phyloP scores from a whole-genome alignment of 2,329 filamentous ascomycete species.

The Pyrenochaeta sp. region DNA sequence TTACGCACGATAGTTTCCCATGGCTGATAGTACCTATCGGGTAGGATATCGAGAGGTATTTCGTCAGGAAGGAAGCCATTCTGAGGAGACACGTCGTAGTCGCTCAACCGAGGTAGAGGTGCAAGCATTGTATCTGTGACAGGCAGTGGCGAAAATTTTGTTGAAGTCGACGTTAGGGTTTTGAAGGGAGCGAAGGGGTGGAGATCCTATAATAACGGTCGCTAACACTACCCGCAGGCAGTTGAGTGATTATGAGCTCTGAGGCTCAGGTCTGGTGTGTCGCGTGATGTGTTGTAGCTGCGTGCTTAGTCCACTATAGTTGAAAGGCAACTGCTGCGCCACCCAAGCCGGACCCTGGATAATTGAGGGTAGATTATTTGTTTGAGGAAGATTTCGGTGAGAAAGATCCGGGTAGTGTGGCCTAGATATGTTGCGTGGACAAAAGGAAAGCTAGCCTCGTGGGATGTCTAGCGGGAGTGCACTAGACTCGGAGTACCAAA shows the following conservation, averaged over 20 bases:
- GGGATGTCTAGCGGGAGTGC: constrained; percentile 14
- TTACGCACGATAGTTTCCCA: constrained; percentile 91
- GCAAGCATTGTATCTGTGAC: constrained; percentile 48
- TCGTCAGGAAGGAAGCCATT: constrained; percentile 90
- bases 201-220: neutral
- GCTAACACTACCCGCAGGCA: neutral
- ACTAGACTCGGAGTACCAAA: constrained; percentile 10
- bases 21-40: constrained; percentile 90
- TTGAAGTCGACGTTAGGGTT: neutral
- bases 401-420: neutral
- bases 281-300: constrained; percentile 13
- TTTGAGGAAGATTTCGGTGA: neutral
- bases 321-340: constrained; percentile 7
- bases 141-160: neutral
- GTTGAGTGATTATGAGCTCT: constrained; percentile 1
- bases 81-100: constrained; percentile 80
- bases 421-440: constrained; percentile 17
- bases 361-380: neutral
- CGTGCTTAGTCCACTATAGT: neutral
- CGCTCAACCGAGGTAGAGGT: constrained; percentile 63
- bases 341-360: neutral
- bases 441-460: constrained; percentile 22
- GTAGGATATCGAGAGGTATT: constrained; percentile 79
- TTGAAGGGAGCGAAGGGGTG: neutral
- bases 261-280: constrained; percentile 3